Evolutionary conservation across 768 basidiomycete genomes (phyloP), one percentile per base, ranked within the genome.

Genomic region (Myochromella boudieri): DNA sequence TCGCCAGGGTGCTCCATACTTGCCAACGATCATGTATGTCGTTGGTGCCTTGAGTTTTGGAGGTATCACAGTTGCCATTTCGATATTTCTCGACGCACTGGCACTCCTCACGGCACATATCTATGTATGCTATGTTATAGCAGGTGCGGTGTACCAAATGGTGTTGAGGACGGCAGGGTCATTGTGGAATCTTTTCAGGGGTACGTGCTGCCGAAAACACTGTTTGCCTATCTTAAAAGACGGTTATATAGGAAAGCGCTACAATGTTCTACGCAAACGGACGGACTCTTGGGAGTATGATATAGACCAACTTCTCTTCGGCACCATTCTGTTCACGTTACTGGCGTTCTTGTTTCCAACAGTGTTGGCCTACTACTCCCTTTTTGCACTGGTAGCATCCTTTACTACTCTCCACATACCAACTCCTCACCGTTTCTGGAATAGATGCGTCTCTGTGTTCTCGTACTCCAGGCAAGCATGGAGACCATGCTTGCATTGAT

Each of bases 231-330:
- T 27, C 27, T 29, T 33, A 31, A 37, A n/a, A 34, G 21, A 15
- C 10, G 32, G 11, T 38, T 21, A 26, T 10, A 14, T 52, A 95
- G 94, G 95, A 0, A 97, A 91, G 66, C 78, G 93, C 37, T 85
- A 81, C 59, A 98, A 98, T 60, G 81, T 85, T 7, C 70, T 99
- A 5, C 82, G 95, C 25, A 79, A 87, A 42, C 82, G 95, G n/a
- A 85, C 84, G 3, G 97, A 98, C 59, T 79, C 86, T 0, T 93
- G 90, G 81, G 80, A 85, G 46, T 98, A 97, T 57, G 90, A 93
- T 43, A 75, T 94, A 21, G 95, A 98, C 63, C 93, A 97, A 60
- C 78, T 98, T 2, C 72, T 98, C n/a, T 86, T 97, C 27, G 95
- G 95, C 4, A 95, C 97, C 0, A 84, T 92, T 44, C 68, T 95